Base-by-base conservation (phyloP, 495 filamentous ascomycete genomes). In the Darksidea phi region DNA sequence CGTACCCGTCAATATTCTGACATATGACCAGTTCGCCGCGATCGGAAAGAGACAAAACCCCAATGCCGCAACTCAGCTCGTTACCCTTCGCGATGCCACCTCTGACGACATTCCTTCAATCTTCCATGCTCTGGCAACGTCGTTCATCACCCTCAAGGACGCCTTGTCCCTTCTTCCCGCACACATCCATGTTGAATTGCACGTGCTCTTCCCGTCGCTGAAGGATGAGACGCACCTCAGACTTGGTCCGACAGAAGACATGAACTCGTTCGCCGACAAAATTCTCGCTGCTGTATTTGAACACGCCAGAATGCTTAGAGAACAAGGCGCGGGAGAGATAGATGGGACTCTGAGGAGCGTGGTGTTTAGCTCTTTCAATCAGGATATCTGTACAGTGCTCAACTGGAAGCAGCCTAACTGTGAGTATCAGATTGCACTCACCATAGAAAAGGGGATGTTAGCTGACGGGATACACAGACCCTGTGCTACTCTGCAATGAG, bases 361-460 rank as follows among this genome's bases (percentile, higher is more conserved):
- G 42, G 89, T 97, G 21, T 96, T 97, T 72, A 92, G 89, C 59
- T 91, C 88, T 6, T 95, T 90, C 63, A 96, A 96, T 70, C 77
- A 87, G 11, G 88, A 86, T 65, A 83, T 97, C 26, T 98, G 94
- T 73, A 91, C 88, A 36, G 90, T 92, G 3, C 69, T 98, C 52
- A 97, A 97, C 72, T 98, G 95, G 95, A 98, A 98, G 74, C 94
- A 98, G 72, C 94, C 94, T 11, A 98, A 97, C 66, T 98, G 87
- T 90, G 73, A 76, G 84, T 74, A 11, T 26, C 15, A 17, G 36
- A 12, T 8, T 20, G 13, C 32, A 25, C 17, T 23, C 37, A 18
- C 25, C 23, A 34, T 47, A 17, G 46, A 57, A 32, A 10, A 32
- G 3, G 10, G 28, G 36, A 24, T 26, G 25, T 21, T 11, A 32